Evolutionary conservation across 139 green algal genomes (phyloP).

Genomic region (Coccomyxa sp.): DNA sequence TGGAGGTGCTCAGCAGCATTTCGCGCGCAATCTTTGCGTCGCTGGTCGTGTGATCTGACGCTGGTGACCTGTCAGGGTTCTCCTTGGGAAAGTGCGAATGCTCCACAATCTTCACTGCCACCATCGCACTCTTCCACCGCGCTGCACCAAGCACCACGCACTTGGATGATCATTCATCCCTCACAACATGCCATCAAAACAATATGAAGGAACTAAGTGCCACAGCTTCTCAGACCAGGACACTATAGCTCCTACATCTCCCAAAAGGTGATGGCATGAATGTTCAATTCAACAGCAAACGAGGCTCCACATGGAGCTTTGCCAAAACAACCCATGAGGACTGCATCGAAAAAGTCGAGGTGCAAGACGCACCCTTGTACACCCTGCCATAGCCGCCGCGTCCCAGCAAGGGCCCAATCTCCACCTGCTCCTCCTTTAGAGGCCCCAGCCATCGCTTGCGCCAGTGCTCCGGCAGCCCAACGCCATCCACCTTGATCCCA

Average conservation of each 20-base stretch:
- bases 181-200: background rate
- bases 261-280: background rate
- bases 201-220: background rate
- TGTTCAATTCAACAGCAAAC: background rate
- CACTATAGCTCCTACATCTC: background rate
- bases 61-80: background rate
- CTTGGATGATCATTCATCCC: background rate
- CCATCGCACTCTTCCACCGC: conserved; percentile 16
- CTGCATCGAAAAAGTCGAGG: background rate
- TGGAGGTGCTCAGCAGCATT: conserved; percentile 46
- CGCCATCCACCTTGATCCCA: background rate
- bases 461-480: background rate
- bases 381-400: background rate
- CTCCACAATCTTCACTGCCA: conserved; percentile 30
- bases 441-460: background rate
- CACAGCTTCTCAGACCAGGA: background rate
- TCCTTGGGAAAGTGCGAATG: conserved; percentile 1
- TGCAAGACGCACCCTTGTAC: background rate
- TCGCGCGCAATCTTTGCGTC: conserved; percentile 38
- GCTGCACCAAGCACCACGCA: background rate
- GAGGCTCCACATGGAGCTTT: too few relatives aligned
- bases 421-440: background rate
- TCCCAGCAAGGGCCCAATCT: conserved; percentile 2
- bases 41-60: conserved; percentile 3
- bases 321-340: background rate